Base-by-base conservation (phyloP, 208 protist species). In the Herpetomonas samuelpessoai region DNA sequence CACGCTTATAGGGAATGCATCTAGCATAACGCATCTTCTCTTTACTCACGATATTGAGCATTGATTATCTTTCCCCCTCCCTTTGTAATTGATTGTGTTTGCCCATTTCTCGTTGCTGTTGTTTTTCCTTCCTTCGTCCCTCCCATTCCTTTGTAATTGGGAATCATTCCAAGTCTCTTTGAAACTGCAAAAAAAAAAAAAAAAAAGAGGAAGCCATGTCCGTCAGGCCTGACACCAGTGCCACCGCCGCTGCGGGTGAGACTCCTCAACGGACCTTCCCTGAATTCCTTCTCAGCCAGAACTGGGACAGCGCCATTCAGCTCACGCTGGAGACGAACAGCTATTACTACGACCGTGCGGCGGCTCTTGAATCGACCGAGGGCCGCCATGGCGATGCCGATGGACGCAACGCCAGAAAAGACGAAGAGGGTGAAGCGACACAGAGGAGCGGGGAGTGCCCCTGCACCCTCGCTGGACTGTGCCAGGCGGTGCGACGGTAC, bases 321-420 rank as follows among this genome's bases (percentile, higher is more conserved):
- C 29, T 73, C 2, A 46, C 54, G 35, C 28, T 73, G 28, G 54
- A 63, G 4, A 73, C 51, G 24, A 65, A 78, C 57, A 47, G 50
- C 2, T 69, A 78, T 54, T 69, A 73, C 57, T 25, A 65, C 61
- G 46, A 63, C 54, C 7, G 24, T 58, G 21, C 50, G 24, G 14
- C 44, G 4, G 18, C n/a, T 14, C 26, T 7, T n/a, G 41, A 39
- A 22, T 10, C 14, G 0, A 22, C 26, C 1, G 0, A 28, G 14
- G 25, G 28, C 19, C 2, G 9, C 10, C 16, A 51, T 12, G 18
- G 12, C 29, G 19, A 39, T 9, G 24, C 21, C 35, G 1, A n/a
- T n/a, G n/a, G n/a, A n/a, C n/a, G n/a, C n/a, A n/a, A n/a, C n/a
- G n/a, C n/a, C n/a, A n/a, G n/a, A n/a, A 24, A 24, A 29, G 50